Base-by-base conservation (phyloP, 2,329 filamentous ascomycete species). In the Cladophialophora yegresii region DNA sequence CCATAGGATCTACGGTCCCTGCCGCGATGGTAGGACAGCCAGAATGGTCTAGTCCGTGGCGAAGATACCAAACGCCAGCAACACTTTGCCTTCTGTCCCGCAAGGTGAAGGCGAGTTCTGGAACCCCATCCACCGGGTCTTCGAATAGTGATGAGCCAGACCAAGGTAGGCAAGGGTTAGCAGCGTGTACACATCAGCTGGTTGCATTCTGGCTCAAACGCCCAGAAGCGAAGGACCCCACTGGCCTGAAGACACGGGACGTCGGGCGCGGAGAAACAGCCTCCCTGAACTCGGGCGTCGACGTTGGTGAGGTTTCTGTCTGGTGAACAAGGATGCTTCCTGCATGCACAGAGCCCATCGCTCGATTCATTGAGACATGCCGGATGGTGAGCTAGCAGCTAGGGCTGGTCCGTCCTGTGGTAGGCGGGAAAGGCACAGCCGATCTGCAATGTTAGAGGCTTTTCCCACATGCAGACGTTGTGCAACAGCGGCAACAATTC, bases 31-130 rank as follows among this genome's bases (percentile, higher is more conserved):
- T 40, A 59, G 20, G n/a, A 36, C 47, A 45, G 57, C 57, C 22
- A 59, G 57, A 53, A 59, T 20, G 49, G 57, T 53, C 57, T 59
- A 59, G 57, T n/a, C 51, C 36, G 57, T 59, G 57, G 57, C 57
- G 47, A 53, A 59, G 47, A 22, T 23, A 20, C 20, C 12, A 30
- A 26, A 5, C 43, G 45, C 16, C 30, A 59, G 57, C 20, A 43
- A 23, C 6, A n/a, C 13, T 43, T 40, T 47, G 45, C 47, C 13
- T n/a, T 47, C 3, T 32, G 22, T 58, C 16, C 56, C 43, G 56
- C 56, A 45, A 53, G 51, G 33, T 30, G 47, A 23, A 53, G 8
- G 20, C 10, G 8, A 7, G 16, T 2, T 53, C 45, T 30, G n/a
- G 30, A 53, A 59, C 28, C 13, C 57, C 30, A 51, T 50, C 45